These are phyloP conservation scores for Eimeria mitis DNA, from an alignment of 169 alveolate genomes.

Conservation along the genomic window DNA sequence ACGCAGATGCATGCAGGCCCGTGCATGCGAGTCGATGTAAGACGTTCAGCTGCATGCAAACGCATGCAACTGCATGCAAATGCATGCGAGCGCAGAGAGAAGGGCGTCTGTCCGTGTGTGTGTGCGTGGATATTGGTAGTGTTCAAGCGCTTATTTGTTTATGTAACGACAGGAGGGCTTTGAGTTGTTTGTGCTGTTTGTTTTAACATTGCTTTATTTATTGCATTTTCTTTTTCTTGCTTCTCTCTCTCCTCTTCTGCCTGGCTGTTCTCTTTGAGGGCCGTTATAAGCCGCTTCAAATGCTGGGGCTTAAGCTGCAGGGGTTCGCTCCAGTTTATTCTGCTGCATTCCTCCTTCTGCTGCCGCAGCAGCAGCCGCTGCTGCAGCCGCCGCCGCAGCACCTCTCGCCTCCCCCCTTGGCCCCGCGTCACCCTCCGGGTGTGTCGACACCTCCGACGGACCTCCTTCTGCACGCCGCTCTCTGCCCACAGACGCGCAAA, in stretches of 20 bases:
- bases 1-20: too few relatives aligned
- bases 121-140: too few relatives aligned
- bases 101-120: background rate
- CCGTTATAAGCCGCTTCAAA: background rate
- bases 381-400: slow-evolving; percentile 18
- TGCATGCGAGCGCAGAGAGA: background rate
- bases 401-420: slow-evolving; percentile 26
- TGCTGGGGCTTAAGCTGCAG: background rate
- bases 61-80: background rate
- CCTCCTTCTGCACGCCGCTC: slow-evolving; percentile 38
- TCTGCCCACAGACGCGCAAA: slow-evolving; percentile 46
- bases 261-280: background rate
- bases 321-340: slow-evolving; percentile 12
- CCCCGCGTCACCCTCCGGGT: slow-evolving; percentile 35
- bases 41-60: background rate
- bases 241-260: background rate
- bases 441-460: slow-evolving; percentile 23
- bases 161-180: too few relatives aligned
- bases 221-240: background rate
- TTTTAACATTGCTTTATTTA: background rate
- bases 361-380: slow-evolving; percentile 2
- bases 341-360: background rate
- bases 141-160: too few relatives aligned
- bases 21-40: background rate
- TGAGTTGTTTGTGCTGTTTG: background rate